Evolutionary conservation across 2,329 filamentous ascomycete species (phyloP).

Genomic region (Colletotrichum theobromicola): DNA sequence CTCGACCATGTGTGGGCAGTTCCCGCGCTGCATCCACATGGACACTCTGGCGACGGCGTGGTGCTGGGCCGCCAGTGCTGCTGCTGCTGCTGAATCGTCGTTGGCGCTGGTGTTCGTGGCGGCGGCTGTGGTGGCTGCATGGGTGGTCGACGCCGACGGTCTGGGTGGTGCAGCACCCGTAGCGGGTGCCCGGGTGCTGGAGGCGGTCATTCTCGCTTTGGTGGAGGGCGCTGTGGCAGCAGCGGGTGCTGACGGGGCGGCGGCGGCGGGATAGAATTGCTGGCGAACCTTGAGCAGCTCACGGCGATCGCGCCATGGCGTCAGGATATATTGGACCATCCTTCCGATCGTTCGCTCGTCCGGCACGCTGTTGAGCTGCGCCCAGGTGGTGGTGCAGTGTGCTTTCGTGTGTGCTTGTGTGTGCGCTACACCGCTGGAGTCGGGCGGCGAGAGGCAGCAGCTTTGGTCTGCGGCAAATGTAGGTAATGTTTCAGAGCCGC

Average conservation of each 20-base stretch:
- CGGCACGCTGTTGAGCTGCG: not conserved
- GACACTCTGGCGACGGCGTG: slow-evolving; percentile 62
- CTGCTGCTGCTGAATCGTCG: not conserved
- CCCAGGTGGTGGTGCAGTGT: not conserved
- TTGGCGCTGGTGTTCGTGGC: not conserved
- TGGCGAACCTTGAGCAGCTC: slow-evolving; percentile 71
- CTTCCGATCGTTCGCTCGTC: not conserved
- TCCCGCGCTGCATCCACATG: slow-evolving; percentile 75
- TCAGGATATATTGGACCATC: slow-evolving; percentile 76
- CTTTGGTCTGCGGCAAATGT: not conserved
- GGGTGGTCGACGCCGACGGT: not conserved
- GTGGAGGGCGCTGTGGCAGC: not conserved
- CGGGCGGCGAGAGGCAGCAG: not conserved
- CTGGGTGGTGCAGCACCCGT: slow-evolving; percentile 14
- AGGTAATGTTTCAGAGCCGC: not conserved
- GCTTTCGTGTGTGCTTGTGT: not conserved
- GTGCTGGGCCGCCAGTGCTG: slow-evolving; percentile 39
- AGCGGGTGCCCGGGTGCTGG: not conserved
- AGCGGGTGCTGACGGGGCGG: slow-evolving; percentile 16
- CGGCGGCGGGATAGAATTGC: slow-evolving; percentile 62
- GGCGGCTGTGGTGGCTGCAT: not conserved
- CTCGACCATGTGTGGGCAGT: slow-evolving; percentile 80
- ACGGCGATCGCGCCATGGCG: slow-evolving; percentile 71
- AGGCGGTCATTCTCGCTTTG: not conserved
- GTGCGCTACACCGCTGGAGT: not conserved